phyloP scores from a whole-genome alignment of 352 stramenopile species.

The Globisporangium irregulare region DNA sequence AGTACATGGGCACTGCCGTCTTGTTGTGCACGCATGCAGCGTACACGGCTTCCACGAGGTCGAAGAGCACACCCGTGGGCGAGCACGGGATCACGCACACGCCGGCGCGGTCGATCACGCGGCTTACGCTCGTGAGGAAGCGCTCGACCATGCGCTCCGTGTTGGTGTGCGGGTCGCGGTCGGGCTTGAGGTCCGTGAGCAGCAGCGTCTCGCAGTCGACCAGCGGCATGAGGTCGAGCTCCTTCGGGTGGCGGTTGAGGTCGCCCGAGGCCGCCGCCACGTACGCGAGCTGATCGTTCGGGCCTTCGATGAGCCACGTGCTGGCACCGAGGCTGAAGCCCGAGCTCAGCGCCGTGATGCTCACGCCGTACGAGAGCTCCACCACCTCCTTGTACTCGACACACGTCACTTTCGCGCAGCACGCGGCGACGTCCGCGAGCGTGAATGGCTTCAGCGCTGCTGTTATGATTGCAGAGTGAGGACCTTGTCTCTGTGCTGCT shows the following conservation, averaged over 20 bases:
- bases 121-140: slow-evolving; percentile 51
- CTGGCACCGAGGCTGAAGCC: slow-evolving; percentile 67
- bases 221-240: slow-evolving; percentile 70
- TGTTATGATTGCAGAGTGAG: neutral
- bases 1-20: slow-evolving; percentile 55
- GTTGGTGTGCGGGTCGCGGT: slow-evolving; percentile 67
- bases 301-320: slow-evolving; percentile 71
- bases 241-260: slow-evolving; percentile 82
- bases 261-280: slow-evolving; percentile 73
- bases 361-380: slow-evolving; percentile 58
- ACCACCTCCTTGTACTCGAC: slow-evolving; percentile 67
- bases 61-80: slow-evolving; percentile 68
- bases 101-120: slow-evolving; percentile 62
- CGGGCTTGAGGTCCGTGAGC: slow-evolving; percentile 69
- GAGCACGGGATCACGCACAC: slow-evolving; percentile 64
- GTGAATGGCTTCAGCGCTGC: slow-evolving; percentile 25
- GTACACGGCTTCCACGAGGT: slow-evolving; percentile 76
- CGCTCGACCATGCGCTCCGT: slow-evolving; percentile 73
- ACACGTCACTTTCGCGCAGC: slow-evolving; percentile 41
- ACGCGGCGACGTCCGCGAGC: slow-evolving; percentile 41
- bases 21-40: slow-evolving; percentile 42
- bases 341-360: slow-evolving; percentile 72
- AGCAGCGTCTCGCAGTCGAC: slow-evolving; percentile 80
- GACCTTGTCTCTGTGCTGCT: neutral
- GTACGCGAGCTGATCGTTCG: slow-evolving; percentile 71